Evolutionary conservation across 1,139 yeast species (phyloP).

Genomic region (Saccharomyces uvarum): DNA sequence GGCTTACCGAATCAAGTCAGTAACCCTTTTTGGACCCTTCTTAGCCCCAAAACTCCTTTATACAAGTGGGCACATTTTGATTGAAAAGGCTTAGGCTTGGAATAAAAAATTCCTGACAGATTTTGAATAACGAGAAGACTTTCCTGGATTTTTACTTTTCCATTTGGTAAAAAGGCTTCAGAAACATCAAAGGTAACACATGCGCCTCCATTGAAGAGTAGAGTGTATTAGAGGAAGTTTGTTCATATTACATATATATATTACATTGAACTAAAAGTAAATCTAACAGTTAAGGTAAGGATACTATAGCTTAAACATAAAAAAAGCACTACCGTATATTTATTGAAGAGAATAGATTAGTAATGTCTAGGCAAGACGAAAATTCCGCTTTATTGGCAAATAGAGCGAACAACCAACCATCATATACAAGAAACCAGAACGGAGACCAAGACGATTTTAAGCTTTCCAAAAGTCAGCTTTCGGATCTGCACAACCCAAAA

Average conservation of each 20-base stretch:
- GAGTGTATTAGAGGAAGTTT: not conserved
- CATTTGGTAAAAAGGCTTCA: not conserved
- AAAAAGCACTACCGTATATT: not conserved
- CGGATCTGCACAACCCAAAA: slow-evolving; percentile 33
- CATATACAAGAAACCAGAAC: not conserved
- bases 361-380: not conserved
- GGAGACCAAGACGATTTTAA: not conserved
- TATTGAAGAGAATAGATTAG: not conserved
- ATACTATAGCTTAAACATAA: not conserved
- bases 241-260: not conserved
- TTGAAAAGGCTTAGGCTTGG: not conserved
- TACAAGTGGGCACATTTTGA: not conserved
- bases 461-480: slow-evolving; percentile 12
- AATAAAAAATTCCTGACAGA: not conserved
- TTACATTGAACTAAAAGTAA: not conserved
- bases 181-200: not conserved
- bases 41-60: not conserved
- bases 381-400: not conserved
- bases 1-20: not conserved
- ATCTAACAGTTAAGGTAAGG: not conserved
- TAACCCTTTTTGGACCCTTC: not conserved
- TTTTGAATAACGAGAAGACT: not conserved
- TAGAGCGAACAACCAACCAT: not conserved
- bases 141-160: not conserved
- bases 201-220: not conserved